Evolutionary conservation across 805 yeast species (phyloP).

Genomic region (Teunomyces kruisii): DNA sequence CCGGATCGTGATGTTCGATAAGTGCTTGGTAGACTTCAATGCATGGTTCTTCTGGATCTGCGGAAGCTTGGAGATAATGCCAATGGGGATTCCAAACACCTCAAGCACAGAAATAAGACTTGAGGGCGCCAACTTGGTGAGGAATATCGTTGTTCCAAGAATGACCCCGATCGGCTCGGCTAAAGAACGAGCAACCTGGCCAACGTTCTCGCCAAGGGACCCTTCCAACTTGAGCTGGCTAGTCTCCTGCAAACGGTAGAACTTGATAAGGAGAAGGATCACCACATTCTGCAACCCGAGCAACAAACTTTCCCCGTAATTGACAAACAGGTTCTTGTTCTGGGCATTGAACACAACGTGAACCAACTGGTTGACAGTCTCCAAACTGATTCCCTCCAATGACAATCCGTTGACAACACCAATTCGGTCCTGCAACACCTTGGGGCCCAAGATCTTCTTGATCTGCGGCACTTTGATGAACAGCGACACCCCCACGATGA

Average conservation of each 20-base stretch:
- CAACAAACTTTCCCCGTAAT: conserved; percentile 41
- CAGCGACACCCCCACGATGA: conserved; percentile 38
- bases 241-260: conserved; percentile 25
- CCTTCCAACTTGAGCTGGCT: background rate
- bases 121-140: conserved; percentile 33
- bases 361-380: conserved; percentile 34
- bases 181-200: conserved; percentile 16
- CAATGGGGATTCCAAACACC: conserved; percentile 38
- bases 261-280: conserved; percentile 36
- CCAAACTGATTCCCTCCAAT: conserved; percentile 34
- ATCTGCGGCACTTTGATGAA: conserved; percentile 43
- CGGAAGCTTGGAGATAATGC: conserved; percentile 38
- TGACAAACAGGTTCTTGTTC: conserved; percentile 31
- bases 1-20: conserved; percentile 37
- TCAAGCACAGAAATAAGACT: conserved; percentile 29
- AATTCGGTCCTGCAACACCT: conserved; percentile 21
- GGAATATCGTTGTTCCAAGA: conserved; percentile 25
- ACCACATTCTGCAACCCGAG: conserved; percentile 39
- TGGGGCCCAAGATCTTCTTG: conserved; percentile 30
- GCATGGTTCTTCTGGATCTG: conserved; percentile 36
- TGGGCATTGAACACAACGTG: conserved; percentile 41
- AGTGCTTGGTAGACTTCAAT: conserved; percentile 36
- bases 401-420: conserved; percentile 39
- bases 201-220: background rate
- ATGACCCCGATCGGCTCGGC: conserved; percentile 27